Base-by-base conservation (phyloP, 371 early-diverging fungal species). In the Basidiobolus meristosporus region DNA sequence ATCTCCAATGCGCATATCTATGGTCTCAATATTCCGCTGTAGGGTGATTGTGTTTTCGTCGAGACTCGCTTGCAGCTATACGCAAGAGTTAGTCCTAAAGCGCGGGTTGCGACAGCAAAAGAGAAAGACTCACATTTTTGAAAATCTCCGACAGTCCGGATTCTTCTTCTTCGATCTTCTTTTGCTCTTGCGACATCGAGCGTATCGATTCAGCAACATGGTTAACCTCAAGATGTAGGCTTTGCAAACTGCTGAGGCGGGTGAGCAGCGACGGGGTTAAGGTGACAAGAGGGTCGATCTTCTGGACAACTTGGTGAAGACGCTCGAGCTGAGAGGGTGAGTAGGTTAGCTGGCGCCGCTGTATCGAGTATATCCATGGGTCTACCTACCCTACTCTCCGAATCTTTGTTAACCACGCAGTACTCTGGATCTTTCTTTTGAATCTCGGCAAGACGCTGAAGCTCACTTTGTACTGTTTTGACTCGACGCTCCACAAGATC, bases 381-480 rank as follows among this genome's bases (percentile, higher is more conserved):
- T 26, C 26, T 26, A 9, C 26, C 9, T 26, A 26, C 26, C 9
- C 26, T 26, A 9, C 9, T 26, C 9, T 26, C 26, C 9, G 26
- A 26, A 5, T 26, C 26, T 26, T 26, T 3, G 26, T 3, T 26
- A 9, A 26, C 9, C 9, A 26, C 9, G 9, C 5, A 9, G 26
- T 9, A 5, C 3, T 26, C 26, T 3, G 5, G 3, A 9, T 26
- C 26, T 26, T 26, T 26, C 9, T 9, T 26, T 26, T 26, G 26
- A 26, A 9, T 26, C 9, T 26, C 26, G 3, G 26, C 26, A 3
- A 9, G 9, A 9, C 9, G 26, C 26, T 26, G 26, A 26, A 26
- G 86, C 45, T 88, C 86, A 0, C 68, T 62, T 49, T 92, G 93
- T 42, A 90, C 56, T 5, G 58, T 54, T 45, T 82, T 73, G 35